Percentiles rank a stretch among this genome's conserved stretches.
Conservation (phyloP, 331 rosid species). For the Acacia concinna region DNA sequence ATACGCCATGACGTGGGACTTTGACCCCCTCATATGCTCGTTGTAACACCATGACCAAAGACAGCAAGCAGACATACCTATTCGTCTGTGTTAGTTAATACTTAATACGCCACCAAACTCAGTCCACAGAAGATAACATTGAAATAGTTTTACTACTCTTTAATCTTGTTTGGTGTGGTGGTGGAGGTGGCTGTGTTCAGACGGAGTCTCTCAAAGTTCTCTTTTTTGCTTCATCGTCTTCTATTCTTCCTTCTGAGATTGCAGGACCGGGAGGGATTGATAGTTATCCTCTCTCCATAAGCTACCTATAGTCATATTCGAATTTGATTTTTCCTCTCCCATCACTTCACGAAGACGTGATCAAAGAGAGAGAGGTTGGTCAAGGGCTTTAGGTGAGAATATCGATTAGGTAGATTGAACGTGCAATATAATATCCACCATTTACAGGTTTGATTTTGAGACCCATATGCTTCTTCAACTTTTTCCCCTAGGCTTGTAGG, state of each 20-base stretch:
- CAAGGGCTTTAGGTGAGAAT: slow-evolving; percentile 83
- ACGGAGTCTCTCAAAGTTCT: not conserved
- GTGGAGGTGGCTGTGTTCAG: not conserved
- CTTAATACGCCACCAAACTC: too few species aligned
- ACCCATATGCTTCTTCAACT: not conserved
- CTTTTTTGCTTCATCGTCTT: not conserved
- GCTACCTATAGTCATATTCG: slow-evolving; percentile 40
- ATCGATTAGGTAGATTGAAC: slow-evolving; percentile 32
- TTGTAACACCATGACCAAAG: too few species aligned
- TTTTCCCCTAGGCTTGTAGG: too few species aligned
- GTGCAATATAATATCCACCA: slow-evolving; percentile 48
- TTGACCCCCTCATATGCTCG: too few species aligned
- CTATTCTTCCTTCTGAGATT: not conserved
- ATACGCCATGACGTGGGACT: too few species aligned
- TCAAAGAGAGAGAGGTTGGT: slow-evolving; percentile 45
- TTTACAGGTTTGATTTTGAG: slow-evolving; percentile 24
- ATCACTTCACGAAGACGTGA: slow-evolving; percentile 29
- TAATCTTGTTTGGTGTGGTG: too few species aligned
- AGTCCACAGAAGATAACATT: too few species aligned
- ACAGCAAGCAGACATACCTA: too few species aligned
- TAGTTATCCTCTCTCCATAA: slow-evolving; percentile 25
- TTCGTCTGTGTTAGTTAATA: too few species aligned
- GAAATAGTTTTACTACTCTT: too few species aligned
- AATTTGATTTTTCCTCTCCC: slow-evolving; percentile 51
- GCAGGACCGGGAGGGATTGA: slow-evolving; percentile 20